Evolutionary conservation across 176 grass and related monocot genomes (phyloP).

Genomic region (Tillandsia leiboldiana): DNA sequence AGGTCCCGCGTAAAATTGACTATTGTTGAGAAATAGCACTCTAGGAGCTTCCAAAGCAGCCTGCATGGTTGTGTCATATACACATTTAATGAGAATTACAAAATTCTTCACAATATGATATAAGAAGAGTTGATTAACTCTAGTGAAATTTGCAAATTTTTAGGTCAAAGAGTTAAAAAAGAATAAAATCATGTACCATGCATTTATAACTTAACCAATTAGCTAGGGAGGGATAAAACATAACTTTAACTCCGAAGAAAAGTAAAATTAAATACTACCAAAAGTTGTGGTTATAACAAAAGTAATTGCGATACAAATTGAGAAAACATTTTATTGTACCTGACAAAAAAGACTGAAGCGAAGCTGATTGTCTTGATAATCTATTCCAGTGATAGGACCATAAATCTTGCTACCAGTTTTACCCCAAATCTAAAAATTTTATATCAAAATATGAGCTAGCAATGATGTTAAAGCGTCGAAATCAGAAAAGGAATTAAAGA

Average conservation of each 20-base stretch:
- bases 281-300: neutral
- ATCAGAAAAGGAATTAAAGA: neutral
- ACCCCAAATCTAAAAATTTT: constrained; percentile 64
- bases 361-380: constrained; percentile 74
- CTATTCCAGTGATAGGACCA: constrained; percentile 56
- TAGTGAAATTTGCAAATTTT: neutral
- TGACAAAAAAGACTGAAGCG: constrained; percentile 85
- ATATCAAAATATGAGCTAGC: neutral
- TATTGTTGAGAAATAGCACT: constrained; percentile 68
- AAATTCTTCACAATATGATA: neutral
- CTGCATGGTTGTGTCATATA: constrained; percentile 47
- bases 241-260: too few relatives aligned
- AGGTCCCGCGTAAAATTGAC: constrained; percentile 44
- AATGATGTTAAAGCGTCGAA: neutral
- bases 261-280: neutral
- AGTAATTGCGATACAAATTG: neutral
- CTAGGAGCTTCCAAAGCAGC: constrained; percentile 80
- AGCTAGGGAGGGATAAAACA: too few relatives aligned
- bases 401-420: constrained; percentile 95
- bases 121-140: neutral
- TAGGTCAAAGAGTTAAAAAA: neutral
- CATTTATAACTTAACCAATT: too few relatives aligned
- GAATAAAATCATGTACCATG: neutral
- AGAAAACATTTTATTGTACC: constrained; percentile 33
- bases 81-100: constrained; percentile 14